phyloP scores from a whole-genome alignment of 164 flowering plant species.

The Chimonanthus salicifolius region DNA sequence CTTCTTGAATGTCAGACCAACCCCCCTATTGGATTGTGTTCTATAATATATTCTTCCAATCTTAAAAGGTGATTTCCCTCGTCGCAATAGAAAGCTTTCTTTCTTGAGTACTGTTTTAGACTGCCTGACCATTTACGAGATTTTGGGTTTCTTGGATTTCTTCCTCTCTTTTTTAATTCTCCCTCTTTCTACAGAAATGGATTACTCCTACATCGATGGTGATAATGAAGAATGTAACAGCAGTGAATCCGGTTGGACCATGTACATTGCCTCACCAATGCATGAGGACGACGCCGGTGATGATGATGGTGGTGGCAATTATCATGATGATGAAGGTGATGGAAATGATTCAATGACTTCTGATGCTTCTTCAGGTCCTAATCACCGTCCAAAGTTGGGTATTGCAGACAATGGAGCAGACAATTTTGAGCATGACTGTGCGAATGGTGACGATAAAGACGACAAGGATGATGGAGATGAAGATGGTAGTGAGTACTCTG shows the following conservation, averaged over 20 bases:
- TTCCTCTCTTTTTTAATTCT: slow-evolving; percentile 1
- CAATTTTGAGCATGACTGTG: slow-evolving; percentile 4
- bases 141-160: slow-evolving; percentile 9
- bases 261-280: slow-evolving; percentile 58
- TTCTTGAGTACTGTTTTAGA: too few relatives aligned
- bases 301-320: slow-evolving; percentile 9
- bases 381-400: slow-evolving; percentile 16
- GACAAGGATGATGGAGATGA: slow-evolving; percentile 5
- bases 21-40: too few relatives aligned
- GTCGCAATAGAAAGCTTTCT: background rate
- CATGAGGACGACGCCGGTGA: slow-evolving; percentile 28
- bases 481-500: slow-evolving; percentile 4
- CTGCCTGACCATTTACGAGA: background rate
- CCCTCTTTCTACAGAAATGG: slow-evolving; percentile 27
- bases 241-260: slow-evolving; percentile 92
- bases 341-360: slow-evolving; percentile 84
- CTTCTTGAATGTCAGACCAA: too few relatives aligned
- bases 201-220: slow-evolving; percentile 33
- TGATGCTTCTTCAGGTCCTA: slow-evolving; percentile 83
- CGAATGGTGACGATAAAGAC: background rate
- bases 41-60: background rate
- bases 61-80: background rate
- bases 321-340: slow-evolving; percentile 19
- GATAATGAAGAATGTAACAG: slow-evolving; percentile 35
- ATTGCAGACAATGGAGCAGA: background rate